These are phyloP conservation scores for Penicillium hesseltinei DNA, from an alignment of 2,329 filamentous ascomycete species.

Conservation along the genomic window DNA sequence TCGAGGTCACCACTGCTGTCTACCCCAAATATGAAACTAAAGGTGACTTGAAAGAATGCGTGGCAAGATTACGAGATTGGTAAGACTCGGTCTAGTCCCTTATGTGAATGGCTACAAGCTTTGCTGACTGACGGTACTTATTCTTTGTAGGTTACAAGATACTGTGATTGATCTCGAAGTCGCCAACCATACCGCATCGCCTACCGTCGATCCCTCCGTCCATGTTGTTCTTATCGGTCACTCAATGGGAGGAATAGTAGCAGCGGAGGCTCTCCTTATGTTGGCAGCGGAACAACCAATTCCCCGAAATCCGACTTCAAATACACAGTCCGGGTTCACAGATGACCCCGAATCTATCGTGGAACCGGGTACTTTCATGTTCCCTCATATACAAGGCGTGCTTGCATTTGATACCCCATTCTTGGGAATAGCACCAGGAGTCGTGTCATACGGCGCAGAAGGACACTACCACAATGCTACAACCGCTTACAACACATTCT, in stretches of 20 bases:
- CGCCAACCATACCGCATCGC: constrained; percentile 71
- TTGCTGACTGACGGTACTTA: not conserved
- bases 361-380: constrained; percentile 64
- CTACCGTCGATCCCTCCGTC: constrained; percentile 82
- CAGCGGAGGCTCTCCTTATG: constrained; percentile 78
- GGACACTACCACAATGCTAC: constrained; percentile 75
- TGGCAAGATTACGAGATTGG: constrained; percentile 50
- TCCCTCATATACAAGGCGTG: constrained; percentile 86
- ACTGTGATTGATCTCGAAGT: constrained; percentile 95
- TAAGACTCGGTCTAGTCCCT: constrained; percentile 20
- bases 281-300: constrained; percentile 66
- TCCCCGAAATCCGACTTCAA: constrained; percentile 31
- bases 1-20: constrained; percentile 42
- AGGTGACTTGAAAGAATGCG: constrained; percentile 48
- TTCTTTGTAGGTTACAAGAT: constrained; percentile 68
- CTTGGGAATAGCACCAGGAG: constrained; percentile 51
- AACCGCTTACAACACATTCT: constrained; percentile 67
- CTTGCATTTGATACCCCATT: constrained; percentile 95
- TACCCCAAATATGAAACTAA: constrained; percentile 53
- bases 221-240: constrained; percentile 80
- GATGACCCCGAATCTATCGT: constrained; percentile 20
- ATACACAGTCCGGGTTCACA: constrained; percentile 15
- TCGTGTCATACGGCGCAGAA: constrained; percentile 64
- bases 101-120: not conserved
- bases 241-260: constrained; percentile 91